Evolutionary conservation across 1,139 yeast species (phyloP), one percentile per base, ranked within the genome.

Genomic region (Zygoascus meyerae): DNA sequence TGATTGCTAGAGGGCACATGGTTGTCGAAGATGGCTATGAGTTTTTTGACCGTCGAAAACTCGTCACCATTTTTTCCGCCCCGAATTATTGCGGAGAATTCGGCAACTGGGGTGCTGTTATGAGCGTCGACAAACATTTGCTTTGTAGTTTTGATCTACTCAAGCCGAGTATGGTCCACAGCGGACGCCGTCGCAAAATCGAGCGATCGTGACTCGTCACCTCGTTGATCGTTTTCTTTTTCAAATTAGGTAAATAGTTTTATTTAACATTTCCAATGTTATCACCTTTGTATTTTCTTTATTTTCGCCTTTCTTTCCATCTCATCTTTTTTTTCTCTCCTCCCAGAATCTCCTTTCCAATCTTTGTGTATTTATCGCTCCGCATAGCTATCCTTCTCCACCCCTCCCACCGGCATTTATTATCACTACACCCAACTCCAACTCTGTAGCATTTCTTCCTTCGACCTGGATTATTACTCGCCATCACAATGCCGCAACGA

Each of bases 1-100:
- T 86, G 57, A 76, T 86, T 54, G 89, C 84, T 30, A 71, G 95
- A 57, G 95, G 95, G 12, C 95, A 86, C 64, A 86, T 86, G 95
- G 95, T 86, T 42, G 95, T 86, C 40, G 95, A 86, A 66, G 95
- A 86, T 63, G 95, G 95, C 3, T 86, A 86, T 62, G 95, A 86
- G 63, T 86, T 86, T 61, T 86, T 85, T 65, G 82, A 83, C 50
- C 79, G 77, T 60, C 74, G 89, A 55, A 81, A 79, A 60, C 72
- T 86, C 54, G 95, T 86, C 2, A 86, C 95, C 0, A 80, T 86
- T 1, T 86, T 86, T 59, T 79, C 85, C 55, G 95, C 95, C 1
- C 95, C 95, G 3, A 86, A 86, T 62, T 86, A 86, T 62, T 86
- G 95, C 69, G 95, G 95, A 10, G 95, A 86, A 63, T 86, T 86